These are phyloP conservation scores for Goffeauzyma gilvescens DNA, from an alignment of 768 basidiomycete genomes.

Conservation along the genomic window DNA sequence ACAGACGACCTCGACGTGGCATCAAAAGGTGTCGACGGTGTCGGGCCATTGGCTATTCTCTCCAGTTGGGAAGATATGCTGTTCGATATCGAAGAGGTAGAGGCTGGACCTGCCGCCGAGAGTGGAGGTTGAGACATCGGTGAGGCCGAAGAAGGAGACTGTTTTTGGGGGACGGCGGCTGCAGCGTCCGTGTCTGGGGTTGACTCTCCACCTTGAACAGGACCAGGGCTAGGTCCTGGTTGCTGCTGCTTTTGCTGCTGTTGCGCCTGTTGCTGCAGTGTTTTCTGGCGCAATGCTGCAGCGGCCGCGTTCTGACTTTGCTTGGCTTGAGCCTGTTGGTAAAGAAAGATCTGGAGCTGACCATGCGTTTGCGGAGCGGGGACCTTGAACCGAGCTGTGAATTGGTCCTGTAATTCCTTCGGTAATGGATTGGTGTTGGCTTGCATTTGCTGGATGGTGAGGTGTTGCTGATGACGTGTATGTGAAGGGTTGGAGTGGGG, in stretches of 20 bases:
- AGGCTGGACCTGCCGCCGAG: no score
- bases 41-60: no score
- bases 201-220: background rate
- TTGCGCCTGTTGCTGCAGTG: background rate
- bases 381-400: background rate
- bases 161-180: no score
- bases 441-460: background rate
- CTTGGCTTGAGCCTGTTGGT: background rate
- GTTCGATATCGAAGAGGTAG: no score
- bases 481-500: background rate
- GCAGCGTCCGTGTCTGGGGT: no score
- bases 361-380: slow-evolving; percentile 3
- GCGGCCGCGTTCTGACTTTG: background rate
- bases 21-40: no score
- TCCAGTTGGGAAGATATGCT: no score
- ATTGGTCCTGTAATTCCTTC: background rate
- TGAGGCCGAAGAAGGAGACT: no score
- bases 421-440: slow-evolving; percentile 1
- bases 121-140: no score
- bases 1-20: no score
- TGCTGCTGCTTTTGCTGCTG: background rate
- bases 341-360: background rate
- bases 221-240: background rate
- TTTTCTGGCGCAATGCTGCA: background rate
- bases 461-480: background rate